phyloP scores from a whole-genome alignment of 345 rosid genomes.

The Sapria himalayana region DNA sequence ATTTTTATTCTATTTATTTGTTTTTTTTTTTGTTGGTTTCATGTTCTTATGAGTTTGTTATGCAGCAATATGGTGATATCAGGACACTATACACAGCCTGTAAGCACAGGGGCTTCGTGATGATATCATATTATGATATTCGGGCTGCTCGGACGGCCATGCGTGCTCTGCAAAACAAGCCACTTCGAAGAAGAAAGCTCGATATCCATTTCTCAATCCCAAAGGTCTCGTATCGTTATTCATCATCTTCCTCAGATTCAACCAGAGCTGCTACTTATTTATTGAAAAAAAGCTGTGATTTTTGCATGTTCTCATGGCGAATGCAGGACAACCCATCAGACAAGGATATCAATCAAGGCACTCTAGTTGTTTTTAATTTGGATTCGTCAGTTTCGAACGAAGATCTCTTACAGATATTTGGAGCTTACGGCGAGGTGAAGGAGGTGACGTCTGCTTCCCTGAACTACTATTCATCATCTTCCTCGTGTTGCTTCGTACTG shows the following conservation, averaged over 20 bases:
- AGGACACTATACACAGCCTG: slow-evolving; percentile 61
- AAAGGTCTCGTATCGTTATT: slow-evolving; percentile 30
- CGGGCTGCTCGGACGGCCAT: slow-evolving; percentile 67
- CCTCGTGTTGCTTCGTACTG: neutral
- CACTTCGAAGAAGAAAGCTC: slow-evolving; percentile 47
- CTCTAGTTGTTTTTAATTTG: slow-evolving; percentile 58
- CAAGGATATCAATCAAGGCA: slow-evolving; percentile 67
- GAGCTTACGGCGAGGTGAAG: slow-evolving; percentile 58
- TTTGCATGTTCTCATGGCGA: no score
- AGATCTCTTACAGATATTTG: slow-evolving; percentile 51
- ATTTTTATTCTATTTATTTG: neutral
- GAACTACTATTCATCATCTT: neutral
- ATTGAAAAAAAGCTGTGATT: no score
- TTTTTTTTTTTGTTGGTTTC: slow-evolving; percentile 4
- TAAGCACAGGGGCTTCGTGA: slow-evolving; percentile 64
- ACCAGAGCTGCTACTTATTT: no score
- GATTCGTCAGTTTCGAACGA: slow-evolving; percentile 57
- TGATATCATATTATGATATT: slow-evolving; percentile 64
- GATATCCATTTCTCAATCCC: slow-evolving; percentile 80
- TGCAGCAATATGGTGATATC: slow-evolving; percentile 57
- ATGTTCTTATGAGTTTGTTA: slow-evolving; percentile 1
- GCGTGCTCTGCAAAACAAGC: slow-evolving; percentile 50
- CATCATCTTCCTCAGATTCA: no score
- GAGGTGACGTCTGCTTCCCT: slow-evolving; percentile 24
- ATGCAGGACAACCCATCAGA: slow-evolving; percentile 61